These are phyloP conservation scores for Serendipita sp. DNA, from an alignment of 768 basidiomycete genomes.

Conservation along the genomic window DNA sequence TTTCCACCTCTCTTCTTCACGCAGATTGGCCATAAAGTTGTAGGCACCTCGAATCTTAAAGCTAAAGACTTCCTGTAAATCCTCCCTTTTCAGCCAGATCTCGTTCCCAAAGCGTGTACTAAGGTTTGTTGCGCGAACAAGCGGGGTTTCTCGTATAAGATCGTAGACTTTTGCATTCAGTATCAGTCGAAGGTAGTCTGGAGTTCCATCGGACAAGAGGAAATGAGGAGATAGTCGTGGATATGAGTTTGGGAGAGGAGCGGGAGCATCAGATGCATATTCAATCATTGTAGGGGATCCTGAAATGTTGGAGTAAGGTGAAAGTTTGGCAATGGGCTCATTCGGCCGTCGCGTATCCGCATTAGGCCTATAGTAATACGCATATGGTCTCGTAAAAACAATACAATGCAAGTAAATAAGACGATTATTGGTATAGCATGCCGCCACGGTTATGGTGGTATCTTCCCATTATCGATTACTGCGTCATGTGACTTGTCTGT, in stretches of 20 bases:
- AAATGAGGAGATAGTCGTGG: constrained; percentile 52
- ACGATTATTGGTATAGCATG: too few relatives aligned
- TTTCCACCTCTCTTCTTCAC: constrained; percentile 85
- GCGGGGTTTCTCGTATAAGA: constrained; percentile 74
- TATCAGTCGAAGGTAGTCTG: constrained; percentile 80
- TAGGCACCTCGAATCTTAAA: constrained; percentile 99
- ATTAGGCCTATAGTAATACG: neutral
- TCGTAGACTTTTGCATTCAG: constrained; percentile 85
- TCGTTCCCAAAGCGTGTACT: constrained; percentile 80
- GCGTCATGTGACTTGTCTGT: too few relatives aligned
- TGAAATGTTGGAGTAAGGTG: neutral
- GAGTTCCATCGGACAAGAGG: constrained; percentile 47
- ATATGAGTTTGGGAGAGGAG: constrained; percentile 35
- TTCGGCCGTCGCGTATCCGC: neutral
- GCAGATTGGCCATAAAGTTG: constrained; percentile 89
- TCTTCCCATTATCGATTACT: too few relatives aligned
- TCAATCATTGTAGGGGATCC: constrained; percentile 35
- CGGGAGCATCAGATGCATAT: constrained; percentile 52
- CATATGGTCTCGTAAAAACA: too few relatives aligned
- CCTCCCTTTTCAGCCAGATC: constrained; percentile 94
- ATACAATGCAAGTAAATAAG: too few relatives aligned
- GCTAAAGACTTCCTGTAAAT: constrained; percentile 92
- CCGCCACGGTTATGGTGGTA: too few relatives aligned
- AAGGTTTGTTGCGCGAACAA: constrained; percentile 73
- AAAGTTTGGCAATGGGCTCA: neutral